Evolutionary conservation across 805 yeast genomes (phyloP).

Genomic region (Candida endomychidarum): DNA sequence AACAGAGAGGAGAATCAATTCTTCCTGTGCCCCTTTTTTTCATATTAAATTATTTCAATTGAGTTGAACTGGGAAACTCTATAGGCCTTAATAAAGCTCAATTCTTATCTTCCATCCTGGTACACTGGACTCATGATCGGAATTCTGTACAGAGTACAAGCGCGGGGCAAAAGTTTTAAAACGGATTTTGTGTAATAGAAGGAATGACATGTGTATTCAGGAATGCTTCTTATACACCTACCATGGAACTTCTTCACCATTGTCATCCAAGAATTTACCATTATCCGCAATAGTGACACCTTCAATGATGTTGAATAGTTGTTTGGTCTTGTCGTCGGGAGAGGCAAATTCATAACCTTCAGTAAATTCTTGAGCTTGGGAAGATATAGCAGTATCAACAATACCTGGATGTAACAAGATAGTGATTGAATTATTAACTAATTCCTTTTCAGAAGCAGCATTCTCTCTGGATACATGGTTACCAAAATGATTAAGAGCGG

Average conservation of each 20-base stretch:
- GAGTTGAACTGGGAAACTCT: too few relatives aligned
- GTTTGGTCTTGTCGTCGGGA: slow-evolving; percentile 6
- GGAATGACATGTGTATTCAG: background rate
- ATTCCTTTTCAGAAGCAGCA: background rate
- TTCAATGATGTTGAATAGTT: background rate
- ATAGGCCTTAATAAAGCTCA: too few relatives aligned
- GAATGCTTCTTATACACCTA: background rate
- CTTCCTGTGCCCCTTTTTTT: too few relatives aligned
- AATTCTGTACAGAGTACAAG: too few relatives aligned
- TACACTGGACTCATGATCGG: too few relatives aligned
- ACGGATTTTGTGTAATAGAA: too few relatives aligned
- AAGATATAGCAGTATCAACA: slow-evolving; percentile 34
- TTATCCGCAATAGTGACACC: background rate
- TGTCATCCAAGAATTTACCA: slow-evolving; percentile 3
- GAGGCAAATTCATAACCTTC: slow-evolving; percentile 2
- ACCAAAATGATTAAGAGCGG: slow-evolving; percentile 31
- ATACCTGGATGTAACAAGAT: slow-evolving; percentile 38
- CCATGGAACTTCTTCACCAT: slow-evolving; percentile 4
- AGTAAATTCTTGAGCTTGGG: background rate
- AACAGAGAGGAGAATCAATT: too few relatives aligned
- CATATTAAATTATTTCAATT: too few relatives aligned
- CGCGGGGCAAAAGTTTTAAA: too few relatives aligned
- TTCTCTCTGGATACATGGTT: slow-evolving; percentile 23
- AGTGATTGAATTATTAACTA: slow-evolving; percentile 1
- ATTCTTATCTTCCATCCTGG: too few relatives aligned